Evolutionary conservation across 176 grass and related monocot genomes (phyloP), one percentile per base, ranked within the genome.

Genomic region (Thinopyrum elongatum): DNA sequence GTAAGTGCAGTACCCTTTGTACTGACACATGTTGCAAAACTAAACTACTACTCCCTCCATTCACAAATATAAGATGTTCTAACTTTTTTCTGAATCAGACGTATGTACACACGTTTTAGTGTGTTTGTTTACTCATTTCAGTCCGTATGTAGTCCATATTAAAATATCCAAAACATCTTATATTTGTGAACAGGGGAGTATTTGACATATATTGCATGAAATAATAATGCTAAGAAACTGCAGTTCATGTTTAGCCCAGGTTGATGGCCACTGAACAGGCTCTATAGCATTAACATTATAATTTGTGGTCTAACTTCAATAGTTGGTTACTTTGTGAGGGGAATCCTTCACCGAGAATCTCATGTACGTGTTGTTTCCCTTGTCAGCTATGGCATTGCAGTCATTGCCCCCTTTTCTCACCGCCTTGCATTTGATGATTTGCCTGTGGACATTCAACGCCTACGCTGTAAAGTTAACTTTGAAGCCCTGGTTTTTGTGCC

Each of bases 401-500:
- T 92, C 57, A 88, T 98, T 76, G 84, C 93, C 25, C 96, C 96
- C 31, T 94, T 98, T 80, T 98, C 96, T 55, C 96, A 98, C 82
- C 93, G 92, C 57, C 79, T 98, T 79, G 93, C 93, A 82, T 98
- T 95, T 79, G 96, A 98, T 57, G 83, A 91, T 75, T 90, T 98
- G 79, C 84, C 93, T 66, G 82, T 3, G 78, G 82, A 92, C 76
- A 88, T 98, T 84, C 93, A 98, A 77, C 79, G 10, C 31, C 36
- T 98, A 74, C 90, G 92, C 78, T 98, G 96, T 70, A 94, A 94
- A 87, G 93, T 95, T 70, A 94, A 98, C 82, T 98, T 95, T 70
- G 88, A 91, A 90, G 93, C 93, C n/a, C 86, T 98, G 59, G 59
- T 79, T 84, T 98, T 95, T 82, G 78, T 92, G 41, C 72, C 96